Evolutionary conservation across 1,284 basidiomycete genomes (phyloP).

Genomic region (Trichosporon sp.): DNA sequence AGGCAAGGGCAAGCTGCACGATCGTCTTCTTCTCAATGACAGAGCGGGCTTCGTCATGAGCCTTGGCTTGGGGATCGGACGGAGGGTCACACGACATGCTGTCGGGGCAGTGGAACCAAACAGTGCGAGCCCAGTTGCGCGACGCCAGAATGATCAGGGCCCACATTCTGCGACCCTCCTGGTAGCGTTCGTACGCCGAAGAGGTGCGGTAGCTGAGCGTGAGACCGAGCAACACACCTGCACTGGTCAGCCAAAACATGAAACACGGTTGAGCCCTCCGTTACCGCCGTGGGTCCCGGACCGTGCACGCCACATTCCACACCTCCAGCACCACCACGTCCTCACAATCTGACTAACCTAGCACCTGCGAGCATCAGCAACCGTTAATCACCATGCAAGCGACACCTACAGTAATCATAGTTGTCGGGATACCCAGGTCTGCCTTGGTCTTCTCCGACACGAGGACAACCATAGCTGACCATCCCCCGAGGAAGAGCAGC

Average conservation of each 20-base stretch:
- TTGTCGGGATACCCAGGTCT: conserved; percentile 34
- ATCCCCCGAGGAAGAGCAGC: conserved; percentile 39
- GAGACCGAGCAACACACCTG: conserved; percentile 45
- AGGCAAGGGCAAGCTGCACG: conserved; percentile 65
- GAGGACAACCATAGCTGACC: conserved; percentile 36
- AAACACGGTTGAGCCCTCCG: background rate
- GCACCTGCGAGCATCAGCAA: background rate
- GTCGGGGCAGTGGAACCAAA: conserved; percentile 48
- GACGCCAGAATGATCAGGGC: conserved; percentile 60
- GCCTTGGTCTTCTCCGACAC: conserved; percentile 35
- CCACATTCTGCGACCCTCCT: conserved; percentile 67
- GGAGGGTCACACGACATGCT: conserved; percentile 19
- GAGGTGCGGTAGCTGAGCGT: conserved; percentile 55
- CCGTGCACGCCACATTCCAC: background rate
- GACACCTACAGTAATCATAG: conserved; percentile 44
- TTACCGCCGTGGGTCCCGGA: background rate
- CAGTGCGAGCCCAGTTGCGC: conserved; percentile 38
- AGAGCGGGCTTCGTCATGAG: conserved; percentile 52
- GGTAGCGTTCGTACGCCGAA: conserved; percentile 70
- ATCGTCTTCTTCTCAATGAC: conserved; percentile 68
- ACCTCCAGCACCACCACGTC: background rate
- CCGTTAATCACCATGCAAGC: background rate
- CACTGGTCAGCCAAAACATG: background rate
- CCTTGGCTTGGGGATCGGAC: conserved; percentile 43
- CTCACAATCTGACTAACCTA: background rate